These are phyloP conservation scores for Coniosporium apollinis DNA, from an alignment of 495 filamentous ascomycete species.

Conservation along the genomic window DNA sequence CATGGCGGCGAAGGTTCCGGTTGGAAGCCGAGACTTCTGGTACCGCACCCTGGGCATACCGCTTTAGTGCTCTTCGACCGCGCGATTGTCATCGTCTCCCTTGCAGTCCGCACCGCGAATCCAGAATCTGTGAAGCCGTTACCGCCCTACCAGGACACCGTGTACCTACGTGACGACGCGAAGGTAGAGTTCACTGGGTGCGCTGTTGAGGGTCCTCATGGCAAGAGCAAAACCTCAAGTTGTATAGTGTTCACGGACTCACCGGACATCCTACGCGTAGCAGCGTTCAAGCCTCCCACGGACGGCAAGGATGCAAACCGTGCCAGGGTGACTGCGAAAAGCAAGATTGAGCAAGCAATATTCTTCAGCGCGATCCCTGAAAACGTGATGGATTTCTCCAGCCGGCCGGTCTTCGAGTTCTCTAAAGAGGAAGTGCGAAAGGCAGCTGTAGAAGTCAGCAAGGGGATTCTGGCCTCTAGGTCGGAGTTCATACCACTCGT, in stretches of 20 bases:
- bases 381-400: slow-evolving; percentile 66
- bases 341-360: slow-evolving; percentile 84
- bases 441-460: slow-evolving; percentile 63
- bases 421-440: slow-evolving; percentile 50
- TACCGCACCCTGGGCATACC: slow-evolving; percentile 58
- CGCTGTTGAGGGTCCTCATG: slow-evolving; percentile 24
- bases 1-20: slow-evolving; percentile 23
- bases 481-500: slow-evolving; percentile 53
- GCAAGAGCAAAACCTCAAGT: slow-evolving; percentile 36
- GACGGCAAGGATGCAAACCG: slow-evolving; percentile 26
- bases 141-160: slow-evolving; percentile 60
- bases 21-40: slow-evolving; percentile 48
- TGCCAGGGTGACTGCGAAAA: slow-evolving; percentile 50
- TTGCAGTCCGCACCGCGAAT: slow-evolving; percentile 39
- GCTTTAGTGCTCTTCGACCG: slow-evolving; percentile 71
- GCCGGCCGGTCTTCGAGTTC: slow-evolving; percentile 44
- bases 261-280: slow-evolving; percentile 64
- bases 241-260: slow-evolving; percentile 60
- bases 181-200: slow-evolving; percentile 39
- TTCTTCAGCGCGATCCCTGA: slow-evolving; percentile 69
- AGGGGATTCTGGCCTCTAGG: slow-evolving; percentile 62
- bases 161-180: slow-evolving; percentile 59
- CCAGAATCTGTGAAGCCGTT: slow-evolving; percentile 44
- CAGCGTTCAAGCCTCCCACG: slow-evolving; percentile 30
- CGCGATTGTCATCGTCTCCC: slow-evolving; percentile 59